phyloP scores from a whole-genome alignment of 331 rosid species.

The Spiraea crenata region DNA sequence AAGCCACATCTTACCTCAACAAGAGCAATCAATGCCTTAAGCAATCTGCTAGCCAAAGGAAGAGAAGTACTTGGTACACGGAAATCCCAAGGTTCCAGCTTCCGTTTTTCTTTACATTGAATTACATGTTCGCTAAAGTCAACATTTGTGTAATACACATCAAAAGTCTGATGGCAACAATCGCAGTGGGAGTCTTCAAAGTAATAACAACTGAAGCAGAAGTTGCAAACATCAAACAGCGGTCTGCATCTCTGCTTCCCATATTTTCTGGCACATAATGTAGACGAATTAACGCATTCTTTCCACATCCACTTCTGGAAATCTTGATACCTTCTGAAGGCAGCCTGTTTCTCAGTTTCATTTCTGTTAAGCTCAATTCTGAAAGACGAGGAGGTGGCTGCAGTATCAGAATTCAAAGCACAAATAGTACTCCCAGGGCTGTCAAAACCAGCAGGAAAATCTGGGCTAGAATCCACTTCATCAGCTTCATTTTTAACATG shows the following conservation, averaged over 20 bases:
- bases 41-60: conserved; percentile 73
- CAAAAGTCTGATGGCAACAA: conserved; percentile 72
- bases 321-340: conserved; percentile 78
- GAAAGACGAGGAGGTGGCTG: conserved; percentile 73
- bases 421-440: conserved; percentile 72
- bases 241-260: conserved; percentile 69
- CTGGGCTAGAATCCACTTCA: conserved; percentile 46
- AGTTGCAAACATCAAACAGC: conserved; percentile 63
- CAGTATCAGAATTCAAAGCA: conserved; percentile 52
- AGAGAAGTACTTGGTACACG: conserved; percentile 52
- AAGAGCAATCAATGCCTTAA: conserved; percentile 62
- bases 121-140: conserved; percentile 54
- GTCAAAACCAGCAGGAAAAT: conserved; percentile 44
- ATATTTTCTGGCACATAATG: conserved; percentile 60
- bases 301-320: conserved; percentile 92
- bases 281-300: conserved; percentile 69
- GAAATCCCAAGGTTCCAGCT: conserved; percentile 37
- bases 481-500: conserved; percentile 54
- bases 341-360: conserved; percentile 73
- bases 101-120: conserved; percentile 59
- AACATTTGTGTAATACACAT: conserved; percentile 39
- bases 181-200: conserved; percentile 73
- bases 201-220: conserved; percentile 61
- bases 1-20: conserved; percentile 69
- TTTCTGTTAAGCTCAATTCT: conserved; percentile 74